Base-by-base conservation (phyloP, 2,329 filamentous ascomycete species). In the Stagonosporopsis tanaceti region DNA sequence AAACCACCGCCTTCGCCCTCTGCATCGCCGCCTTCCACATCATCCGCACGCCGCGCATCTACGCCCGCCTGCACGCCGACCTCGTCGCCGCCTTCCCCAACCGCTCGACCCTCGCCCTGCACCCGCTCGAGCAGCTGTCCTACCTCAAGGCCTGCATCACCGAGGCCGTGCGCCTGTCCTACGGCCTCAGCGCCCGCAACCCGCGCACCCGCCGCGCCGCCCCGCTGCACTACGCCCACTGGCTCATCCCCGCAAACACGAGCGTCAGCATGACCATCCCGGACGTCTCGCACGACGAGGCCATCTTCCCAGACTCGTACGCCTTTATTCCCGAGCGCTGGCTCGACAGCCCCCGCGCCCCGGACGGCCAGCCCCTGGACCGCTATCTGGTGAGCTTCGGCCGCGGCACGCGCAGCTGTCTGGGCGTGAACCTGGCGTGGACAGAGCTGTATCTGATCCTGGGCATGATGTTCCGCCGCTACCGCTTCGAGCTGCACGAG, bases 361-460 rank as follows among this genome's bases (percentile, higher is more conserved):
- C 51, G 0, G 68, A 74, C 22, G 72, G 75, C 4, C 64, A 74
- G 20, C 67, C 71, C 1, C 62, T 78, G 6, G 74, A 77, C n/a
- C 71, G 72, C 28, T 80, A 77, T 56, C 70, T 79, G 45, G 73
- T 80, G 5, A 70, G 68, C 0, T 81, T 81, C 56, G 70, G 74
- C 2, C 75, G 75, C 35, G 80, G 81, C 0, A 76, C 75, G 4
- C 66, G 80, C 14, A 65, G 65, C 11, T 82, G 80, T 59, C 61
- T 82, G 12, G 79, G 80, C 0, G 71, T 79, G 11, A 77, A 76
- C n/a, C 62, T 76, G 0, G 74, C 74, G 0, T 73, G 69, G 61
- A 69, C 66, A 0, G 73, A 76, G 50, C 53, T 76, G 35, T 75
- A 75, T 40, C 56, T 76, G 1, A 71, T 68, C 0, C 60, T 76